Percentiles rank a stretch among this genome's conserved stretches.
These are phyloP conservation scores for Rhinocladiella mackenziei DNA, from an alignment of 2,329 filamentous ascomycete species.

Conservation along the genomic window DNA sequence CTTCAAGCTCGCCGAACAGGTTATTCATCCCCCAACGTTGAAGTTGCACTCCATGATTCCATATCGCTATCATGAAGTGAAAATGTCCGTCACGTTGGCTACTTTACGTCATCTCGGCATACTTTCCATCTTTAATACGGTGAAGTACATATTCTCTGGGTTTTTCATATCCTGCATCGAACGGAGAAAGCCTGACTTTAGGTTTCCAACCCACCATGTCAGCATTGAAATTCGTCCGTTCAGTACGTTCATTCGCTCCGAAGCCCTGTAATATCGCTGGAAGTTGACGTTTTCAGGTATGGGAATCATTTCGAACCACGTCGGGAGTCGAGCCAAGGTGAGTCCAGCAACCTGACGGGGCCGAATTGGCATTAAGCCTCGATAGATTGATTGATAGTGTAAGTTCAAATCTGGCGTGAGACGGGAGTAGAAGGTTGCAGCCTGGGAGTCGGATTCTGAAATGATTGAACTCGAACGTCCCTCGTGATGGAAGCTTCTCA, in stretches of 20 bases:
- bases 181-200: neutral
- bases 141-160: no score
- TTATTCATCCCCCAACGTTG: no score
- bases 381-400: slow-evolving; percentile 40
- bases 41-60: no score
- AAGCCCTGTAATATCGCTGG: neutral
- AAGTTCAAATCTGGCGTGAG: slow-evolving; percentile 25
- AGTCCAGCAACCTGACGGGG: slow-evolving; percentile 15
- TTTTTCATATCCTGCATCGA: no score
- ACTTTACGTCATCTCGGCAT: no score
- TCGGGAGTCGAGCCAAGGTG: slow-evolving; percentile 89
- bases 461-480: neutral
- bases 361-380: slow-evolving; percentile 1
- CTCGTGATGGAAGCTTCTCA: neutral
- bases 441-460: slow-evolving; percentile 7
- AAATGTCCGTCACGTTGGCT: no score
- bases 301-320: slow-evolving; percentile 78
- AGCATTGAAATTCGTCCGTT: slow-evolving; percentile 60
- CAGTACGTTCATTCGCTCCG: slow-evolving; percentile 45
- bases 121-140: no score
- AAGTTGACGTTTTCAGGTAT: slow-evolving; percentile 55
- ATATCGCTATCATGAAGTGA: no score
- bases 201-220: slow-evolving; percentile 41
- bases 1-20: no score
- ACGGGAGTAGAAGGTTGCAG: slow-evolving; percentile 11